Conservation (phyloP, 306 rosid species). For the Betula pendula region DNA sequence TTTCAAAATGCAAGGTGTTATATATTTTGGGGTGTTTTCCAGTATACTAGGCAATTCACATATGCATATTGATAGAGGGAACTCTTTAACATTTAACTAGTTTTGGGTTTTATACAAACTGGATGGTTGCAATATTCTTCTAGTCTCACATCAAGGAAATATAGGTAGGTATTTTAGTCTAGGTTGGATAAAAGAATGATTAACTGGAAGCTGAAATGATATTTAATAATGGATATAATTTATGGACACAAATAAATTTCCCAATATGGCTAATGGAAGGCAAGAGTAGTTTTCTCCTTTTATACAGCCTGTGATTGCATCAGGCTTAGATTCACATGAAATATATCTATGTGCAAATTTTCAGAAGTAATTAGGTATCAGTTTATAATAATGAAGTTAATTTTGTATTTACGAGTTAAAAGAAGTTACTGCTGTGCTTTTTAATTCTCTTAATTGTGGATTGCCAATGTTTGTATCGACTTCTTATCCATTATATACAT, state of each 20-base stretch:
- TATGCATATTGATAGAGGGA: neutral
- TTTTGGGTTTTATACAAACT: neutral
- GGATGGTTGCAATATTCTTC: neutral
- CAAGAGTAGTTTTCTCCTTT: neutral
- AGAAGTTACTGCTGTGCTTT: neutral
- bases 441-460: too few relatives aligned
- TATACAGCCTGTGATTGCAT: neutral
- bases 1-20: neutral
- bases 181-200: neutral
- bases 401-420: neutral
- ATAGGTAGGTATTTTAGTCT: neutral
- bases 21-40: neutral
- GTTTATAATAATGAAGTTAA: neutral
- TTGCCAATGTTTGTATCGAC: neutral
- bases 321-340: neutral
- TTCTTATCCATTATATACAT: neutral
- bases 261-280: neutral
- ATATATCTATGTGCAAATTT: neutral
- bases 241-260: neutral
- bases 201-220: neutral
- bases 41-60: neutral
- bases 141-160: neutral
- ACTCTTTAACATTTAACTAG: neutral
- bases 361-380: neutral
- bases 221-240: neutral